phyloP scores from a whole-genome alignment of 2,329 filamentous ascomycete genomes.

The Cladophialophora immunda region DNA sequence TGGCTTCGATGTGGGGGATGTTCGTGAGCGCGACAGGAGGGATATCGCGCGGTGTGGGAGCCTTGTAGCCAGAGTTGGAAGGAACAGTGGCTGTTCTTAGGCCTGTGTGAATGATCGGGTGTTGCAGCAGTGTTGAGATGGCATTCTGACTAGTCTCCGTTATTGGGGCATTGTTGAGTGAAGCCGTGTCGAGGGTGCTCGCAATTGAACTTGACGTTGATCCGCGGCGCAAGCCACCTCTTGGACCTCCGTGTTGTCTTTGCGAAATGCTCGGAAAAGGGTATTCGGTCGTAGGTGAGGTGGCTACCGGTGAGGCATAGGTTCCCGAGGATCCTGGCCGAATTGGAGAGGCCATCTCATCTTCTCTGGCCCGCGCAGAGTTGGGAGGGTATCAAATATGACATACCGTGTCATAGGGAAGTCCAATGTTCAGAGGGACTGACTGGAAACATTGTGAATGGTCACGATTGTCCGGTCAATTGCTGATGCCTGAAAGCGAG shows the following conservation, averaged over 20 bases:
- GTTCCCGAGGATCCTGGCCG: conserved; percentile 24
- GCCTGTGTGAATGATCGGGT: conserved; percentile 88
- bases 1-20: conserved; percentile 79
- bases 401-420: neutral
- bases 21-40: conserved; percentile 92
- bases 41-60: conserved; percentile 87
- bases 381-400: neutral
- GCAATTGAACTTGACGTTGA: conserved; percentile 88
- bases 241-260: conserved; percentile 23
- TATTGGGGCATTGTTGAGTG: conserved; percentile 60
- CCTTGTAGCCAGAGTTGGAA: conserved; percentile 76
- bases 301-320: conserved; percentile 30
- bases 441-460: neutral
- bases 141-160: conserved; percentile 87
- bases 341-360: conserved; percentile 34
- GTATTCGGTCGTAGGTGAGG: conserved; percentile 31
- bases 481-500: neutral
- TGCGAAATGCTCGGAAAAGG: conserved; percentile 38
- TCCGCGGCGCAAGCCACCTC: conserved; percentile 66
- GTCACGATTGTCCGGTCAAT: neutral
- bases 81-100: conserved; percentile 78
- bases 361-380: conserved; percentile 12
- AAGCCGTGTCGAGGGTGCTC: conserved; percentile 79
- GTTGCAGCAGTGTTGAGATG: conserved; percentile 91
- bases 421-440: neutral